Base-by-base conservation (phyloP, 1,284 basidiomycete species). In the Ceratobasidium sp. region DNA sequence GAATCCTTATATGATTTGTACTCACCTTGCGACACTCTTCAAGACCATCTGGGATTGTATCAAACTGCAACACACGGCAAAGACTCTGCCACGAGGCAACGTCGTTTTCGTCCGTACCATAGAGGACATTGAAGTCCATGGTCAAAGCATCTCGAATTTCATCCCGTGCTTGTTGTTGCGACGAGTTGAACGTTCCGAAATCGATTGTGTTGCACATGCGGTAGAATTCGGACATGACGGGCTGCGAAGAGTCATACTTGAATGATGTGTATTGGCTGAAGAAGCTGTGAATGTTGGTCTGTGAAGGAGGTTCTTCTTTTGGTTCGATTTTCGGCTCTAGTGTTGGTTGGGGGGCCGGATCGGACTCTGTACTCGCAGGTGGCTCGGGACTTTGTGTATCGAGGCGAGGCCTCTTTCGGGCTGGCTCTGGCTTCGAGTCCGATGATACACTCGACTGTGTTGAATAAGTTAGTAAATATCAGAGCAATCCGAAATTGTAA, bases 61-160 rank as follows among this genome's bases (percentile, higher is more conserved):
- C 25, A 7, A 65, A 20, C 5, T 49, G 29, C n/a, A 65, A 10
- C 2, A 49, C 62, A 8, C 35, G 20, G 38, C 62, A 65, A 7
- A 65, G 50, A 22, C 40, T 65, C 22, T 65, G 62, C 62, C 62
- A 65, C 10, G 62, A 32, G 15, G 25, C 22, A 0, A 65, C 12
- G 17, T 54, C 50, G 27, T 65, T 65, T 34, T 65, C 47, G n/a
- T 65, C 50, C 12, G 62, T 65, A 1, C 62, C 62, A 29, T 53
- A 65, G 17, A 49, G 38, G 2, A 8, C 50, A 35, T 65, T 65
- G 38, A 65, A 65, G 35, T 65, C 34, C 17, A 52, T 27, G 15
- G 43, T 40, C 2, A 52, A 34, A 8, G 62, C 62, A 22, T 29
- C 47, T 27, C 43, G 40, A 27, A 52, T 40, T 6, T 22, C 25